Conservation (phyloP, 768 basidiomycete genomes). For the Bullera alba region DNA sequence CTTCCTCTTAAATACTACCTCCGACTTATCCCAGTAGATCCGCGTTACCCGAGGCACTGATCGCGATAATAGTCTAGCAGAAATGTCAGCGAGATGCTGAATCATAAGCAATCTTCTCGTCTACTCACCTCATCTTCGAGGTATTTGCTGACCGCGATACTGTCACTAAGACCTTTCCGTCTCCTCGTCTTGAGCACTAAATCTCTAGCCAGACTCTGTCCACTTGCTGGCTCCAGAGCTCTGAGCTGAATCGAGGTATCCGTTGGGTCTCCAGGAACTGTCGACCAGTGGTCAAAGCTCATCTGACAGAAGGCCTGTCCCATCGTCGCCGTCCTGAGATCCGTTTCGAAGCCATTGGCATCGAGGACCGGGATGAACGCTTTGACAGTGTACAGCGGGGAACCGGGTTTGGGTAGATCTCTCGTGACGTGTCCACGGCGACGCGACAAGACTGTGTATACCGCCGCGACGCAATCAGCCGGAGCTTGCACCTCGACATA, state of each 20-base stretch:
- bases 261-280: conserved; percentile 98
- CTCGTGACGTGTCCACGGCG: conserved; percentile 98
- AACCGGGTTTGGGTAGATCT: conserved; percentile 95
- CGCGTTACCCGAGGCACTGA: conserved; percentile 93
- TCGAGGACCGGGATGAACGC: conserved; percentile 97
- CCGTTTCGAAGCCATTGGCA: conserved; percentile 97
- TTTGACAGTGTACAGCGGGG: conserved; percentile 95
- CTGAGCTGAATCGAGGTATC: conserved; percentile 94
- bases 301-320: conserved; percentile 99
- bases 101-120: conserved; percentile 40
- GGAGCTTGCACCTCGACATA: conserved; percentile 99
- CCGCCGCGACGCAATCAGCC: conserved; percentile 95
- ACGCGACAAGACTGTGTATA: conserved; percentile 96
- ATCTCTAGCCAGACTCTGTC: conserved; percentile 88
- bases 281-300: conserved; percentile 97
- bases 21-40: conserved; percentile 66
- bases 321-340: conserved; percentile 92
- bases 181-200: conserved; percentile 92
- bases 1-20: neutral
- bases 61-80: conserved; percentile 60
- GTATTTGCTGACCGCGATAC: conserved; percentile 95
- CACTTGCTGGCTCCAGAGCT: conserved; percentile 93
- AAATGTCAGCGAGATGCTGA: conserved; percentile 54
- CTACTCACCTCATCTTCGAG: conserved; percentile 79
- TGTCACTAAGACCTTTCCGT: conserved; percentile 92